phyloP scores from a whole-genome alignment of 345 rosid species.

The Populus tremula region DNA sequence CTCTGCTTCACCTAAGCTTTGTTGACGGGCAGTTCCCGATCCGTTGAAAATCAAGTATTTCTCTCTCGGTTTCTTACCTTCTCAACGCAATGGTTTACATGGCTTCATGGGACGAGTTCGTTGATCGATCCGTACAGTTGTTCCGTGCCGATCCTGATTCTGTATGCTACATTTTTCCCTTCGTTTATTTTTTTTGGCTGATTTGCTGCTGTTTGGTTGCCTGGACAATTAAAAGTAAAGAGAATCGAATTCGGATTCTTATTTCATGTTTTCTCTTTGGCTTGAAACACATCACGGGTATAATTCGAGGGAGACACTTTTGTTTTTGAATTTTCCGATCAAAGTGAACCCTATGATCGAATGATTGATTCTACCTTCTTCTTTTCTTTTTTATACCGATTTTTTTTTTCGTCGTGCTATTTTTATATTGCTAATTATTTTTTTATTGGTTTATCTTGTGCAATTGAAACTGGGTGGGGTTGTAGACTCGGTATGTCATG shows the following conservation, averaged over 20 bases:
- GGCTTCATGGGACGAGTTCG: constrained; percentile 22
- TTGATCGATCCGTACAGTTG: constrained; percentile 33
- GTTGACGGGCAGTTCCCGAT: background rate
- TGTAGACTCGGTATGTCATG: constrained; percentile 80
- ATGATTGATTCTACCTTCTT: background rate
- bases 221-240: constrained; percentile 1
- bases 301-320: background rate
- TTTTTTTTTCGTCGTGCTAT: background rate
- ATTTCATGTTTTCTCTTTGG: background rate
- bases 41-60: background rate
- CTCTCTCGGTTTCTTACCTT: background rate
- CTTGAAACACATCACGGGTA: background rate
- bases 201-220: constrained; percentile 17
- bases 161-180: constrained; percentile 36
- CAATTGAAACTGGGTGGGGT: constrained; percentile 10
- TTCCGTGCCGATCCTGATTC: constrained; percentile 92
- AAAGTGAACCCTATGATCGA: constrained; percentile 3
- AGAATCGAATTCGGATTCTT: background rate
- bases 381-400: background rate
- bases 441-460: background rate
- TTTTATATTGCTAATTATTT: background rate
- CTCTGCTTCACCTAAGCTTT: background rate
- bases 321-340: background rate
- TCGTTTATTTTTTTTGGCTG: background rate
- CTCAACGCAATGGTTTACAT: constrained; percentile 12